These are phyloP conservation scores for sorghum (Sorghum bicolor) DNA, from an alignment of 176 grass and related monocot genomes.

Conservation along the genomic window Sorghum_bicolor_NCBIv3 NC_012875.2:45686501-45687000, in stretches of 20 bases:
- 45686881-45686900: not conserved
- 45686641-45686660: not conserved
- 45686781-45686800: not conserved
- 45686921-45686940: slow-evolving; percentile 26
- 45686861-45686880: not conserved
- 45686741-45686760: not conserved
- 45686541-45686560: not conserved
- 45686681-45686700: not conserved
- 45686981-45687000: slow-evolving; percentile 17
- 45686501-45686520: slow-evolving; percentile 6
- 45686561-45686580: slow-evolving; percentile 6
- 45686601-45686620: not conserved
- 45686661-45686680: not conserved
- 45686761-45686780: not conserved
- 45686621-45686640: not conserved
- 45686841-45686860: not conserved
- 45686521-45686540: not conserved
- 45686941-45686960: not conserved
- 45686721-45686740: not conserved
- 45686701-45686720: not conserved
- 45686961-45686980: not conserved
- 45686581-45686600: not conserved
- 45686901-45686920: not conserved
- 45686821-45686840: slow-evolving; percentile 18
- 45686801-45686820: not conserved